Evolutionary conservation across 345 rosid genomes (phyloP), one percentile per base, ranked within the genome.

Genomic region (Lepidium africanum): DNA sequence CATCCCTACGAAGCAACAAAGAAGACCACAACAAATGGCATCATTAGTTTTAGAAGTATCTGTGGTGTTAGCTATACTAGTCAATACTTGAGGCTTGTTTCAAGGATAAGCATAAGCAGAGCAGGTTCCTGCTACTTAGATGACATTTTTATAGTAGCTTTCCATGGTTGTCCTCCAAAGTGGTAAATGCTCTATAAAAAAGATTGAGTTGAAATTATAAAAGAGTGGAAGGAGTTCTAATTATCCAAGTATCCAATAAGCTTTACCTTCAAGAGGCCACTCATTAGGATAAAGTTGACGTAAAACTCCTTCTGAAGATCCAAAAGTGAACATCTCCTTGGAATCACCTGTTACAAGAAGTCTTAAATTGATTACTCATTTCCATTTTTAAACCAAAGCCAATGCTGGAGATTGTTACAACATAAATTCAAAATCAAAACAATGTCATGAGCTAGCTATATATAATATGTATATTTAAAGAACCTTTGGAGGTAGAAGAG

Each of bases 181-280:
- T 2, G 94, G 94, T 57, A 90, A 67, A 68, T 68, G 49, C 17
- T 85, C 97, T 88, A 37, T 6, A 77, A 55, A 85, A 67, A 38
- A 69, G 23, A 54, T 32, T 25, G 27, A 25, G 27, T 25, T 25
- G 27, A 2, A 39, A 3, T 16, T 40, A 11, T 40, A 15, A n/a
- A 25, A 27, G 21, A 45, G 19, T 15, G 15, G 16, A 1, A 16
- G 12, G 50, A 45, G 12, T 9, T 5, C 23, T 10, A 16, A 17
- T 25, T 46, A 21, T 48, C n/a, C 9, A 13, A 69, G 38, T 15
- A 33, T 41, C 9, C 7, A 13, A 69, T 0, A 63, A 71, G 7
- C 4, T n/a, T 35, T 67, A 88, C 97, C 94, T 80, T 80, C 43
- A 3, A 81, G 56, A 54, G 96, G 96, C 98, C 98, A 92, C 43